Conservation (phyloP, 306 rosid genomes). For the Cucumis hystrix region DNA sequence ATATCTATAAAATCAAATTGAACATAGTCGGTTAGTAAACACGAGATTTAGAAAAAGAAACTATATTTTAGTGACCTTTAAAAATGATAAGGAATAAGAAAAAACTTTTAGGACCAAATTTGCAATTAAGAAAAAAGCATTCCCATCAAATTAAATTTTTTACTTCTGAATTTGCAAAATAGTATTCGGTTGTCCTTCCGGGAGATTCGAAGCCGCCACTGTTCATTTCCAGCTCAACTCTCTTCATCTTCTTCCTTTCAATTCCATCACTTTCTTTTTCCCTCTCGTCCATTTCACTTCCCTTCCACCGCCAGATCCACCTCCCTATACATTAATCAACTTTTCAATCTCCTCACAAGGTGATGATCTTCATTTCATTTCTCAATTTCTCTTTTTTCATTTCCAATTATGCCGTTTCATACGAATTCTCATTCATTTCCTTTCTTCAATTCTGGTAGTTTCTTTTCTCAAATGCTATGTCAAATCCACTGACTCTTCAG, state of each 20-base stretch:
- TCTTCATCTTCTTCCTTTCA: not conserved
- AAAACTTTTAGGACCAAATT: no score
- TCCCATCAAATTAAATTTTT: no score
- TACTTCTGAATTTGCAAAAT: not conserved
- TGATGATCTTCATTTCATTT: not conserved
- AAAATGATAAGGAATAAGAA: no score
- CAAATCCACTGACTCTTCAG: not conserved
- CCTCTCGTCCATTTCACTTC: not conserved
- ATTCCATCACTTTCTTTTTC: not conserved
- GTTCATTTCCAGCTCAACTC: not conserved
- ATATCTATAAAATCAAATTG: no score
- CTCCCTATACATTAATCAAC: not conserved
- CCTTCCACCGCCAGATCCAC: slow-evolving; percentile 1
- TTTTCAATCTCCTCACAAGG: not conserved
- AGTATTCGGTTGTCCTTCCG: not conserved
- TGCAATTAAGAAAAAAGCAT: no score
- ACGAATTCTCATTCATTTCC: not conserved
- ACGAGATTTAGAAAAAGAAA: no score
- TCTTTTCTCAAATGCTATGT: not conserved
- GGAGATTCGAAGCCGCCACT: slow-evolving; percentile 3
- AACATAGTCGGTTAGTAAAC: no score
- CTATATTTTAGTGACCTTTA: no score
- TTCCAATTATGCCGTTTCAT: not conserved
- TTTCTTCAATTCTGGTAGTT: not conserved
- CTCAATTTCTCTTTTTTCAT: not conserved